phyloP scores from a whole-genome alignment of 306 rosid species.

The Pueraria montana region DNA sequence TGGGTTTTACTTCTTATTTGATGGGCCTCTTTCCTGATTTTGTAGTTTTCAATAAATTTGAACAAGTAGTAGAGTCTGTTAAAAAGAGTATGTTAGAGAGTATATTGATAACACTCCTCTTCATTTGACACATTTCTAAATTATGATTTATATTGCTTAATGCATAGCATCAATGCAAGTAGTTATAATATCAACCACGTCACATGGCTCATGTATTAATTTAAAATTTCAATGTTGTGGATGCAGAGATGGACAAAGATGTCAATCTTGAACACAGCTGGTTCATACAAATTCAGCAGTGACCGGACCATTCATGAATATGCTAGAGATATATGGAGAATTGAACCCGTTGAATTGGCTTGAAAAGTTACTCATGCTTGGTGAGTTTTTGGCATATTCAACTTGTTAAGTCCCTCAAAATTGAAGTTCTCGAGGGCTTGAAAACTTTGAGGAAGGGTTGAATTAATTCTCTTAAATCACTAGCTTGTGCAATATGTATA shows the following conservation, averaged over 20 bases:
- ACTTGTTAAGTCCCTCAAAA: slow-evolving; percentile 6
- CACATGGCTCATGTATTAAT: background rate
- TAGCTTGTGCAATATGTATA: no score
- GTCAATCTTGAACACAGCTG: slow-evolving; percentile 96
- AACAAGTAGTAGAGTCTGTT: no score
- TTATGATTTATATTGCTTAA: background rate
- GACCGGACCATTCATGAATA: slow-evolving; percentile 93
- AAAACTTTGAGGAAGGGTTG: background rate
- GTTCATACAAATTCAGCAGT: slow-evolving; percentile 96
- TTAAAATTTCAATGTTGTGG: slow-evolving; percentile 45
- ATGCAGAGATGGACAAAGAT: slow-evolving; percentile 90
- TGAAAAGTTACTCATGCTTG: slow-evolving; percentile 44
- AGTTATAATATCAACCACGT: background rate
- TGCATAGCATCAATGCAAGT: slow-evolving; percentile 21
- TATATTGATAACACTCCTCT: no score
- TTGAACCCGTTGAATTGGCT: slow-evolving; percentile 64
- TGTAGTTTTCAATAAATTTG: no score
- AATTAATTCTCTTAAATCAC: background rate
- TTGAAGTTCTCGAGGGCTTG: background rate
- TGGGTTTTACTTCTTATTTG: no score
- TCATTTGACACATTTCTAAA: no score
- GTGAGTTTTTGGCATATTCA: background rate
- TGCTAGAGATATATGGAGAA: slow-evolving; percentile 90
- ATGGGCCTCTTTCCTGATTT: no score
- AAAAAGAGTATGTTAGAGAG: background rate